Evolutionary conservation across 1,139 yeast genomes (phyloP).

Genomic region (Yamadazyma songkhlaensis): DNA sequence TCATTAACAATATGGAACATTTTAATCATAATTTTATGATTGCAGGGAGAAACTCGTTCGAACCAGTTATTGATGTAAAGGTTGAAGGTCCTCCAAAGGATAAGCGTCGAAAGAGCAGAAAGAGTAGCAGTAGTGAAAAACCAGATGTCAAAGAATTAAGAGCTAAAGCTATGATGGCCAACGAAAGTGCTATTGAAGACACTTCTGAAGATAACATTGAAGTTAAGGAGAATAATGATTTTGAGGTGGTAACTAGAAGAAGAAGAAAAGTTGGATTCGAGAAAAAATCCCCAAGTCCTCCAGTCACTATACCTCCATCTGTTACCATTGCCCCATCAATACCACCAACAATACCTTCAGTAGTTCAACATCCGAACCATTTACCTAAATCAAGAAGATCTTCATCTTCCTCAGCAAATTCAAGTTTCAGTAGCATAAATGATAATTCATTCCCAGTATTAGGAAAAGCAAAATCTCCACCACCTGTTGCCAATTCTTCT

Average conservation of each 20-base stretch:
- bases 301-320: background rate
- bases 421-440: background rate
- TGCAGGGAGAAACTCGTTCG: slow-evolving; percentile 40
- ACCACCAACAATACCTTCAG: too few relatives aligned
- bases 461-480: slow-evolving; percentile 3
- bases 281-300: slow-evolving; percentile 10
- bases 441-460: slow-evolving; percentile 5
- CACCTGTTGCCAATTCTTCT: slow-evolving; percentile 1
- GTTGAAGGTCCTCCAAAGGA: slow-evolving; percentile 17
- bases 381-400: background rate
- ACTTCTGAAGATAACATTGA: slow-evolving; percentile 4
- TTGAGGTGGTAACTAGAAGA: slow-evolving; percentile 29
- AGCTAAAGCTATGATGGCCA: slow-evolving; percentile 8
- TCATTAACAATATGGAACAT: slow-evolving; percentile 27
- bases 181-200: slow-evolving; percentile 14
- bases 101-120: slow-evolving; percentile 27
- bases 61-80: slow-evolving; percentile 47
- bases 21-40: slow-evolving; percentile 54
- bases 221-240: slow-evolving; percentile 18
- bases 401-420: background rate
- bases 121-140: slow-evolving; percentile 18
- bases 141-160: slow-evolving; percentile 25
- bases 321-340: background rate
- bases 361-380: too few relatives aligned
- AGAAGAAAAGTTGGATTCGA: slow-evolving; percentile 17